These are phyloP conservation scores for Lepidium campestre DNA, from an alignment of 441 rosid genomes.

Conservation along the genomic window DNA sequence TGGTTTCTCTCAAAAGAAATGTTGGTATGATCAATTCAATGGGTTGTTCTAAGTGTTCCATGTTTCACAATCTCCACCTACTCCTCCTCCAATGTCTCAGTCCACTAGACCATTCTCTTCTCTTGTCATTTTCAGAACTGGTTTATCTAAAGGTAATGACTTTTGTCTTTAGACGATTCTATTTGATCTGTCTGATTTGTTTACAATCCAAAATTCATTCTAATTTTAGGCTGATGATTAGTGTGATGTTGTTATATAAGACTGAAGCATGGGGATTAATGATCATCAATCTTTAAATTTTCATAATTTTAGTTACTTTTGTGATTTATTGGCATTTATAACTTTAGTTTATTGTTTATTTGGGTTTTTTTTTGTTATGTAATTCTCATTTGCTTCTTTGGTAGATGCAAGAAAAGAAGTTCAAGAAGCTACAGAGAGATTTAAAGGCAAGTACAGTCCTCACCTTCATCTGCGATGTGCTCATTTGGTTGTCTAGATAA, in stretches of 20 bases:
- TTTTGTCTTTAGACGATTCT: neutral
- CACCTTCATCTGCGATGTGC: slow-evolving; percentile 81
- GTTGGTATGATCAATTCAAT: slow-evolving; percentile 64
- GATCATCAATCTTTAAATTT: neutral
- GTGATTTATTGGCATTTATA: neutral
- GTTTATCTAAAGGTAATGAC: slow-evolving; percentile 77
- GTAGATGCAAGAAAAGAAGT: slow-evolving; percentile 95
- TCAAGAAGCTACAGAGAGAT: slow-evolving; percentile 89
- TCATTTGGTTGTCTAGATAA: slow-evolving; percentile 97
- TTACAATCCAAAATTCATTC: neutral
- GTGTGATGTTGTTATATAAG: neutral
- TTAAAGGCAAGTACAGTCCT: slow-evolving; percentile 87
- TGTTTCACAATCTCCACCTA: slow-evolving; percentile 51
- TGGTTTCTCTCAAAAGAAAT: slow-evolving; percentile 44
- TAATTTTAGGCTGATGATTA: neutral
- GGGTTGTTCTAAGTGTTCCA: slow-evolving; percentile 80
- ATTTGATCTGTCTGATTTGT: neutral
- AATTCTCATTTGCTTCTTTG: neutral
- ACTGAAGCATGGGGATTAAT: neutral
- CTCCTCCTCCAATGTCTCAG: slow-evolving; percentile 35
- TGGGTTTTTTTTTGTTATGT: neutral
- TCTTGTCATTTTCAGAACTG: slow-evolving; percentile 87
- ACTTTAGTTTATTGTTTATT: neutral
- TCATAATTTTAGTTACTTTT: neutral
- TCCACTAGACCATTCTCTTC: slow-evolving; percentile 63